Base-by-base conservation (phyloP, 129 eudicot genomes). In the Scalesia atractyloides region DNA sequence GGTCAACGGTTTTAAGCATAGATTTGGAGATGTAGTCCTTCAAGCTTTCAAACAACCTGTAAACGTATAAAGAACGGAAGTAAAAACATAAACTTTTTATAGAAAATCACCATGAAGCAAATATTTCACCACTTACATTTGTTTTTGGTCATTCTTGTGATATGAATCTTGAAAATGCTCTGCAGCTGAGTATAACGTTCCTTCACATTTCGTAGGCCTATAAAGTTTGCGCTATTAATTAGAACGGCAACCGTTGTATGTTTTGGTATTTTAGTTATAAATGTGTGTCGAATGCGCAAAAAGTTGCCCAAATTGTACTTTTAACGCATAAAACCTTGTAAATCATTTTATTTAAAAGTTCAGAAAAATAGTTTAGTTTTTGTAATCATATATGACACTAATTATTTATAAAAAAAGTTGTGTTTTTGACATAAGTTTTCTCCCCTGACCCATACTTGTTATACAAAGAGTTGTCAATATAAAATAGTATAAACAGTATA, bases 1-100 rank as follows among this genome's bases (percentile, higher is more conserved):
- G 98, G 76, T 92, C 98, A 16, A 89, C 83, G 17, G 95, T 89
- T 83, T 78, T 92, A 26, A 92, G 72, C 19, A 92, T 79, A 64
- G 98, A 95, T 75, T 85, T 87, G 54, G 84, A 79, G 47, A 81
- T 75, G 56, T 87, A 92, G 68, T 87, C 86, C 75, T 89, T 93
- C 64, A 84, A 71, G 41, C 87, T 78, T 58, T 93, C 89, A 15
- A 89, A 70, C 79, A 85, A 89, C 70, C 98, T 92, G 69, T 54
- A n/a, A 10, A 41, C 53, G 34, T 16, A 43, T 2, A 8, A 16
- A 5, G 15, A 75, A 36, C 2, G n/a, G n/a, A n/a, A n/a, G n/a
- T n/a, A n/a, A 72, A 33, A 13, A 64, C 44, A 44, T 49, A 17
- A 41, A 0, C 10, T 15, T n/a, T 7, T 3, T n/a, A 5, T 12